phyloP scores from a whole-genome alignment of 1,139 yeast genomes.

The Saccharomyces hybrid region DNA sequence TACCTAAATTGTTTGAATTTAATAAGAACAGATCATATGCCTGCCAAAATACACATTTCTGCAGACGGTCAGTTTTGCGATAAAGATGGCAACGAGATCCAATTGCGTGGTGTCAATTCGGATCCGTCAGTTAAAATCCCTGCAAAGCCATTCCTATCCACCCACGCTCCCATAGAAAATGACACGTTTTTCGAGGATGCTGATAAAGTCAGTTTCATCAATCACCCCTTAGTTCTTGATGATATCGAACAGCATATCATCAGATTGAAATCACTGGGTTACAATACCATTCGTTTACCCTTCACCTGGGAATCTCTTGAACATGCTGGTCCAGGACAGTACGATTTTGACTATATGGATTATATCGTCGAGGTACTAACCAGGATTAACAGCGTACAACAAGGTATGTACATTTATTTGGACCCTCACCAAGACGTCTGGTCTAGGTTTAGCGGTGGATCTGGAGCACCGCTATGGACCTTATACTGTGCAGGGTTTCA shows the following conservation, averaged over 20 bases:
- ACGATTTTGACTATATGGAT: conserved; percentile 70
- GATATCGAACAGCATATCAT: conserved; percentile 65
- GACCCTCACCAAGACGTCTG: conserved; percentile 96
- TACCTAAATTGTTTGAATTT: background rate
- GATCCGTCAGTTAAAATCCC: conserved; percentile 78
- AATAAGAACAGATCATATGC: conserved; percentile 2
- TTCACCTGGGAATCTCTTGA: conserved; percentile 92
- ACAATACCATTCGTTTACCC: conserved; percentile 66
- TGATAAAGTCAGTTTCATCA: conserved; percentile 68
- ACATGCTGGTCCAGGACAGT: conserved; percentile 77
- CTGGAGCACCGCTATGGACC: conserved; percentile 96
- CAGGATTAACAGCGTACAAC: conserved; percentile 46
- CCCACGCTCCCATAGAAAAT: conserved; percentile 42
- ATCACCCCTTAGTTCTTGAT: conserved; percentile 68
- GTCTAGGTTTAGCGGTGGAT: conserved; percentile 89
- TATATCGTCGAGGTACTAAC: conserved; percentile 59
- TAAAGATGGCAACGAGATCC: conserved; percentile 48
- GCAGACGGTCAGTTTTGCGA: conserved; percentile 55
- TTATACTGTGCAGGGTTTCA: conserved; percentile 89
- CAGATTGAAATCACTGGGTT: conserved; percentile 75
- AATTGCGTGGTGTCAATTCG: conserved; percentile 74
- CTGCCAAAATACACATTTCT: conserved; percentile 8
- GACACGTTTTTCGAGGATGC: conserved; percentile 55
- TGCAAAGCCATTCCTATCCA: conserved; percentile 45
- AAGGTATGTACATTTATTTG: conserved; percentile 73